Percentiles rank a stretch among this genome's conserved stretches.
These are phyloP conservation scores for Themeda triandra DNA, from an alignment of 176 grass and related monocot genomes.

Conservation along the genomic window DNA sequence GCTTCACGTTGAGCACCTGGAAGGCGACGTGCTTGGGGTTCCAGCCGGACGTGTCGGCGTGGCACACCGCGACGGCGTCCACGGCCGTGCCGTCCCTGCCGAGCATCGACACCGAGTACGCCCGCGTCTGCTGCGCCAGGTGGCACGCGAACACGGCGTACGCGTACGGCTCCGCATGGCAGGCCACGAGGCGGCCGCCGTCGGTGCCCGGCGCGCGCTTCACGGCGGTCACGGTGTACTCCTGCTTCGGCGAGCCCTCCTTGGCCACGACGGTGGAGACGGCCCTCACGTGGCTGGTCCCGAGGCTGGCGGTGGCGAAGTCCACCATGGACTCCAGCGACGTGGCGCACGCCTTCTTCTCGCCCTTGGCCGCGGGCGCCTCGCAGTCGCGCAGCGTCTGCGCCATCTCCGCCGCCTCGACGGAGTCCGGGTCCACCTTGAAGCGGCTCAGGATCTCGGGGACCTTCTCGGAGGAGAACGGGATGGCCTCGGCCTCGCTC, in stretches of 20 bases:
- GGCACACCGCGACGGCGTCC: constrained; percentile 72
- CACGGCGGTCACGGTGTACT: constrained; percentile 56
- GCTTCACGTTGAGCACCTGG: constrained; percentile 74
- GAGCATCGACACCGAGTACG: constrained; percentile 69
- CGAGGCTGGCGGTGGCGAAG: constrained; percentile 66
- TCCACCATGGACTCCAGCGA: constrained; percentile 97
- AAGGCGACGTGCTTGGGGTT: constrained; percentile 83
- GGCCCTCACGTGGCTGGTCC: constrained; percentile 53
- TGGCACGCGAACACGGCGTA: constrained; percentile 92
- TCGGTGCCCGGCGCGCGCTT: constrained; percentile 14
- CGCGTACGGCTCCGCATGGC: constrained; percentile 74
- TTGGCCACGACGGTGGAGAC: constrained; percentile 44
- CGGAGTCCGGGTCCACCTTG: constrained; percentile 54
- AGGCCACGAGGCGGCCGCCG: constrained; percentile 45
- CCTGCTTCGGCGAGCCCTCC: constrained; percentile 36
- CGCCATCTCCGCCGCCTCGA: constrained; percentile 45
- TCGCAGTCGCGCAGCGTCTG: constrained; percentile 71
- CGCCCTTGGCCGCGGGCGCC: constrained; percentile 36
- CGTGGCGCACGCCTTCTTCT: constrained; percentile 80
- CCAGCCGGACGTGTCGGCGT: constrained; percentile 72
- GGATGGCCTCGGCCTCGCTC: constrained; percentile 53
- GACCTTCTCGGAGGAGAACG: constrained; percentile 65
- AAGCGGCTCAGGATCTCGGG: constrained; percentile 62
- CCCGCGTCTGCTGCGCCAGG: constrained; percentile 47
- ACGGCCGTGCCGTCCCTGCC: constrained; percentile 58